A percentile compares a stretch with the other conserved stretches of the same genome.
Conservation (phyloP, 495 filamentous ascomycete genomes). For the Neurospora tetraspora region DNA sequence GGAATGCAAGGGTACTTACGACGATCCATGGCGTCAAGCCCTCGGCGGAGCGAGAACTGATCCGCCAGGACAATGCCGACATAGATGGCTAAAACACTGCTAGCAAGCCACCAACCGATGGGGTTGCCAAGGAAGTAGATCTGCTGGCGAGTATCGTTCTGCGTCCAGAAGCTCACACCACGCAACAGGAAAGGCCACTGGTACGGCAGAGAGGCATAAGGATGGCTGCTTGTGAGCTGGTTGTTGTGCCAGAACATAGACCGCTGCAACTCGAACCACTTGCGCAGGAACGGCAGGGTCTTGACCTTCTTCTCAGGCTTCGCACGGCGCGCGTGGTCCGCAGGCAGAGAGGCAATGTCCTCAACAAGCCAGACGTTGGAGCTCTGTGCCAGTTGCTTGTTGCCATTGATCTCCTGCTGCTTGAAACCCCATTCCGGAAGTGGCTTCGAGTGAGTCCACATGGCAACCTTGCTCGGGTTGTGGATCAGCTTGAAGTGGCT, state of each 20-base stretch:
- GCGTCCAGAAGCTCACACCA: slow-evolving; percentile 98
- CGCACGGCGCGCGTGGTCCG: slow-evolving; percentile 55
- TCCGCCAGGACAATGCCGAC: slow-evolving; percentile 87
- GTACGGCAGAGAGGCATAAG: slow-evolving; percentile 89
- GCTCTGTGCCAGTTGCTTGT: slow-evolving; percentile 84
- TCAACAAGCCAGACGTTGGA: slow-evolving; percentile 95
- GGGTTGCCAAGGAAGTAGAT: slow-evolving; percentile 99
- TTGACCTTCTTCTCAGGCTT: slow-evolving; percentile 71
- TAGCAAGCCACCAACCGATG: slow-evolving; percentile 94
- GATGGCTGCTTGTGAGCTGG: slow-evolving; percentile 90
- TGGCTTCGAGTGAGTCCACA: slow-evolving; percentile 95
- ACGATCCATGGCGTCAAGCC: slow-evolving; percentile 85
- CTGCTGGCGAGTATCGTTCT: slow-evolving; percentile 90
- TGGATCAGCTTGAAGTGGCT: slow-evolving; percentile 94
- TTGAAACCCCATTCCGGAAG: slow-evolving; percentile 95
- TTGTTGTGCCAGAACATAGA: slow-evolving; percentile 99
- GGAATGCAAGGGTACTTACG: slow-evolving; percentile 50
- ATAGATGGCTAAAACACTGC: slow-evolving; percentile 84
- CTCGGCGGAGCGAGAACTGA: slow-evolving; percentile 82
- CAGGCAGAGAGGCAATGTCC: slow-evolving; percentile 69
- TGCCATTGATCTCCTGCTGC: slow-evolving; percentile 98
- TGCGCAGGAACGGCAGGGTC: slow-evolving; percentile 74
- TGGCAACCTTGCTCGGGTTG: slow-evolving; percentile 84
- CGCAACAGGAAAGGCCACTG: slow-evolving; percentile 96
- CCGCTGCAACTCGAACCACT: slow-evolving; percentile 93